Evolutionary conservation across 768 basidiomycete species (phyloP).

Genomic region (Porpolomopsis calyptriformis): DNA sequence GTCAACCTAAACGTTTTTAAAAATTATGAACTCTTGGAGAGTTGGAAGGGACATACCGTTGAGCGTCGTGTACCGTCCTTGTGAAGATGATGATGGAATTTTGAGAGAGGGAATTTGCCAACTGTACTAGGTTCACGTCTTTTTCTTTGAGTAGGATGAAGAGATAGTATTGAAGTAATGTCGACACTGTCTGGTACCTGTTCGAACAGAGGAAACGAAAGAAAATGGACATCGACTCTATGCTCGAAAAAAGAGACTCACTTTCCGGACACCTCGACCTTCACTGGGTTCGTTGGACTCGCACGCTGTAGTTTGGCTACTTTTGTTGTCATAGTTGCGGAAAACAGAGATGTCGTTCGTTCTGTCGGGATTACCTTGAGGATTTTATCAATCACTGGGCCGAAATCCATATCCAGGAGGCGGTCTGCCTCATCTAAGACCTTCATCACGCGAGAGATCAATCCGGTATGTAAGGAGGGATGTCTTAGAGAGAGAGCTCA

Average conservation of each 20-base stretch:
- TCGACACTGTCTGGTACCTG: conserved; percentile 95
- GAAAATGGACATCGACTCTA: background rate
- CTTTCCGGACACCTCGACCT: conserved; percentile 91
- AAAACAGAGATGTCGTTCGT: conserved; percentile 91
- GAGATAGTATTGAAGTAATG: conserved; percentile 90
- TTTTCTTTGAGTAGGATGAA: conserved; percentile 88
- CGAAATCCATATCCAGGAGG: conserved; percentile 93
- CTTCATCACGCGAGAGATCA: conserved; percentile 29
- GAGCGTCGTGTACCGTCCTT: conserved; percentile 87
- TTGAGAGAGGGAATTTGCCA: conserved; percentile 80
- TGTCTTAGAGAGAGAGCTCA: conserved; percentile 30
- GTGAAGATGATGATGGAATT: conserved; percentile 96
- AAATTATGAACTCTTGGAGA: background rate
- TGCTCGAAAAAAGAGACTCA: conserved; percentile 27
- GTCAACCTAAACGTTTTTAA: conserved; percentile 45
- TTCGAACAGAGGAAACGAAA: background rate
- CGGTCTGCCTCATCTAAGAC: conserved; percentile 98
- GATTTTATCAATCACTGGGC: conserved; percentile 91
- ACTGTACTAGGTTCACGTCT: conserved; percentile 81
- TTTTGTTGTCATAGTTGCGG: conserved; percentile 98
- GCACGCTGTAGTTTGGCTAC: conserved; percentile 94
- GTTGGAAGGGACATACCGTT: conserved; percentile 39
- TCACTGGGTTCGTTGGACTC: conserved; percentile 85
- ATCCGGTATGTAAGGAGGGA: no score
- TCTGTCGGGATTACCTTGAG: conserved; percentile 91